Percentiles rank a stretch among this genome's conserved stretches.
These are phyloP conservation scores for Elongisporangium senticosum DNA, from an alignment of 352 stramenopile species.

Conservation along the genomic window DNA sequence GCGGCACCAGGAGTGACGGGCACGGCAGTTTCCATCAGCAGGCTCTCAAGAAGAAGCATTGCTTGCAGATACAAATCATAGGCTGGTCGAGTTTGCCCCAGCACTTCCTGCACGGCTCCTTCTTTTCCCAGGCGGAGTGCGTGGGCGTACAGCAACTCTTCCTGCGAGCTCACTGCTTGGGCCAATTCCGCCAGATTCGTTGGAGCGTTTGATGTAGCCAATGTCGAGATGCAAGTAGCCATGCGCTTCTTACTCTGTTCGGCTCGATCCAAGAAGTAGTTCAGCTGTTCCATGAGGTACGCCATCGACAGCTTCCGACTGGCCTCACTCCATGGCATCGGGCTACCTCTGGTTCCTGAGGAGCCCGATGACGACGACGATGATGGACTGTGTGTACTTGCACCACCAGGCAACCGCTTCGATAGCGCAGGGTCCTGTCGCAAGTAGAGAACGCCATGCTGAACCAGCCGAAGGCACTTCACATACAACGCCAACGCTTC, in stretches of 20 bases:
- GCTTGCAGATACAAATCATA: constrained; percentile 61
- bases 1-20: constrained; percentile 2
- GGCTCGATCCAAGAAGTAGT: constrained; percentile 49
- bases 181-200: constrained; percentile 10
- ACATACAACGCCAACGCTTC: constrained; percentile 64
- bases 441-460: constrained; percentile 54
- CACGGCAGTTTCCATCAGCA: constrained; percentile 38
- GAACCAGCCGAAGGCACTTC: constrained; percentile 60
- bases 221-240: constrained; percentile 7
- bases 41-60: constrained; percentile 53
- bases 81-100: constrained; percentile 44
- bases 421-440: constrained; percentile 39
- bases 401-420: constrained; percentile 2
- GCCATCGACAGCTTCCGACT: constrained; percentile 58
- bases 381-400: constrained; percentile 6
- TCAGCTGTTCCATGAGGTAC: constrained; percentile 57
- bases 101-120: constrained; percentile 60
- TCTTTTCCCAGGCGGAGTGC: constrained; percentile 58
- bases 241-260: constrained; percentile 62
- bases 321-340: constrained; percentile 28
- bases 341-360: constrained; percentile 1
- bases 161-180: constrained; percentile 32
- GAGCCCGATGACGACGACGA: constrained; percentile 14
- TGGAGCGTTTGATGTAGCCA: constrained; percentile 9
- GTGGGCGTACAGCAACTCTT: constrained; percentile 60